phyloP scores from a whole-genome alignment of 2,329 filamentous ascomycete species.

The Fusarium domesticum region DNA sequence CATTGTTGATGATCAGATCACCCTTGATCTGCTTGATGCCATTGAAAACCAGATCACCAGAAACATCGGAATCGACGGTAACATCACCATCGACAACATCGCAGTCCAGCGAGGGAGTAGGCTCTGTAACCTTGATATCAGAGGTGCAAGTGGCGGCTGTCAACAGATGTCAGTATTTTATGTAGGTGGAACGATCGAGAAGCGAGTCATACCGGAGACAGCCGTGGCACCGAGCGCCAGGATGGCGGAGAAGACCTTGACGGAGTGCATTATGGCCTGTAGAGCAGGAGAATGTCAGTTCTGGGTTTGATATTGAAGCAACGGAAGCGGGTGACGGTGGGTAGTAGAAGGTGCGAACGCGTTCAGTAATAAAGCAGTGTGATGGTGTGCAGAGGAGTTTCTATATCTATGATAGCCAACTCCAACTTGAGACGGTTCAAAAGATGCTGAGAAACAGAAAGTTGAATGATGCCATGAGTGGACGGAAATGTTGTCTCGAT shows the following conservation, averaged over 20 bases:
- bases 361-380: not conserved
- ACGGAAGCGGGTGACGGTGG: not conserved
- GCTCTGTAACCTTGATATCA: conserved; percentile 62
- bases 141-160: conserved; percentile 40
- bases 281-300: conserved; percentile 16
- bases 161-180: conserved; percentile 6
- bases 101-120: conserved; percentile 64
- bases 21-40: conserved; percentile 57
- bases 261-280: conserved; percentile 46
- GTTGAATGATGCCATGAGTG: conserved; percentile 1
- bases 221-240: conserved; percentile 42
- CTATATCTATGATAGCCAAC: conserved; percentile 15
- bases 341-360: too few relatives aligned
- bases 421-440: conserved; percentile 7
- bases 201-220: conserved; percentile 41
- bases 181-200: not conserved
- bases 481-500: not conserved
- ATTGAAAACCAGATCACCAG: conserved; percentile 59
- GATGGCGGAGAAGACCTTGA: conserved; percentile 44
- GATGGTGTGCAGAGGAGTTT: not conserved
- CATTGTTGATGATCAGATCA: conserved; percentile 60
- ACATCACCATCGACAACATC: conserved; percentile 67
- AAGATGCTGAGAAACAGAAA: conserved; percentile 15
- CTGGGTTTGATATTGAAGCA: not conserved
- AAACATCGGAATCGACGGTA: conserved; percentile 55